Evolutionary conservation across 2,329 filamentous ascomycete species (phyloP).

Genomic region (Hypoxylon rubiginosum): DNA sequence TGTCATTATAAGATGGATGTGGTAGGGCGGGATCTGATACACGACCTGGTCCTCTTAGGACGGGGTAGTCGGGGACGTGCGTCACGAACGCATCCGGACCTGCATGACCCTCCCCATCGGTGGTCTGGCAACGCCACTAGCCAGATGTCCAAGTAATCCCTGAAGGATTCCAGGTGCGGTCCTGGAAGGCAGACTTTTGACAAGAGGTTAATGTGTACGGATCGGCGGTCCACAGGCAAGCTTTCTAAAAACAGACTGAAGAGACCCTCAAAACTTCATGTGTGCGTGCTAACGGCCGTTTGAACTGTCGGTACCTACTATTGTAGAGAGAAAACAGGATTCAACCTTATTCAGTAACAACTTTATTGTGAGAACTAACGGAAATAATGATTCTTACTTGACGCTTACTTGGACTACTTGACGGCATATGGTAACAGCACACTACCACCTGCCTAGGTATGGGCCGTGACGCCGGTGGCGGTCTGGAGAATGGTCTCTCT

Average conservation of each 20-base stretch:
- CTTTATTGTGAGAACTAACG: conserved; percentile 12
- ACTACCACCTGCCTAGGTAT: conserved; percentile 6
- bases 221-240: conserved; percentile 22
- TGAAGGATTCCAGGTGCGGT: conserved; percentile 27
- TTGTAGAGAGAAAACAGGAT: conserved; percentile 7
- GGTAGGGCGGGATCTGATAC: conserved; percentile 51
- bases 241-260: conserved; percentile 39
- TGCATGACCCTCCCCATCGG: conserved; percentile 46
- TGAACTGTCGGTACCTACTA: too few species aligned
- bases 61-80: conserved; percentile 48
- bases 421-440: conserved; percentile 15
- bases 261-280: conserved; percentile 11
- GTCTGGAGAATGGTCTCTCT: conserved; percentile 24
- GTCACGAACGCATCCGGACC: conserved; percentile 47
- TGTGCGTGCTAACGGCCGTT: conserved; percentile 21
- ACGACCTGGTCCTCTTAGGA: conserved; percentile 46
- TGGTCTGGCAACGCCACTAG: conserved; percentile 43
- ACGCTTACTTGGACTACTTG: conserved; percentile 18
- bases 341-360: conserved; percentile 2
- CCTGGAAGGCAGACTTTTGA: conserved; percentile 24
- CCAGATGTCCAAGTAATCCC: conserved; percentile 29
- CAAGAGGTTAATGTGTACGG: conserved; percentile 27
- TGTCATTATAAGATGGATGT: conserved; percentile 47
- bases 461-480: conserved; percentile 25
- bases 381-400: conserved; percentile 9